A percentile compares a stretch with the other conserved stretches of the same genome.
phyloP scores from a whole-genome alignment of 805 yeast species.

The Saccharomycopsis sp. region DNA sequence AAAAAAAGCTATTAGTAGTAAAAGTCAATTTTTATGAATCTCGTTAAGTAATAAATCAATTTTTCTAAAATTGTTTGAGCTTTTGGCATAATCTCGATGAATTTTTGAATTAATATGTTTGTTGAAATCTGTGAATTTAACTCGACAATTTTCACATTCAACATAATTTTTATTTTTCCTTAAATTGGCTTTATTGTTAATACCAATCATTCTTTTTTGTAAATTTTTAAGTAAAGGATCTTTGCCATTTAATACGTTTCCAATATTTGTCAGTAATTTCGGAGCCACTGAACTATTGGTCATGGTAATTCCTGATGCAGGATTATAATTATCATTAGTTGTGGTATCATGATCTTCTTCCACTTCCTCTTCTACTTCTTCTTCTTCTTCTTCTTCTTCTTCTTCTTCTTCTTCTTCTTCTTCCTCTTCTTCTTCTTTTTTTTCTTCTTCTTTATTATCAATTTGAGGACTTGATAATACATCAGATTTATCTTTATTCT shows the following conservation, averaged over 20 bases:
- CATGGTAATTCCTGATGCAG: not conserved
- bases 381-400: too few relatives aligned
- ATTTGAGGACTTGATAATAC: constrained; percentile 4
- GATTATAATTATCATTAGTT: not conserved
- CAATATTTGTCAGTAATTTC: not conserved
- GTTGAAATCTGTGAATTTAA: constrained; percentile 69
- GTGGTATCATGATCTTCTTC: too few relatives aligned
- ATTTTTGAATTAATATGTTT: constrained; percentile 59
- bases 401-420: not conserved
- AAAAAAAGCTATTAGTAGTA: too few relatives aligned
- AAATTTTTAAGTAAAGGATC: not conserved
- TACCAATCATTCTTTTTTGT: not conserved
- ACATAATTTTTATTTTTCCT: constrained; percentile 3
- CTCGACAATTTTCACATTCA: constrained; percentile 83
- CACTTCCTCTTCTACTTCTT: too few relatives aligned
- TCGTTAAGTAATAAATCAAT: too few relatives aligned
- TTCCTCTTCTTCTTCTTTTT: not conserved
- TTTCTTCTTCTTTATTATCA: not conserved
- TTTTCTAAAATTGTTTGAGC: constrained; percentile 58
- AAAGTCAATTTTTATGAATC: too few relatives aligned
- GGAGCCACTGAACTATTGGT: not conserved
- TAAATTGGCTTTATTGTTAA: not conserved
- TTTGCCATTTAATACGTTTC: not conserved
- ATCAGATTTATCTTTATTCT: not conserved
- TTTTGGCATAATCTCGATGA: constrained; percentile 70